phyloP scores from a whole-genome alignment of 306 rosid genomes.

The Herpetospermum pedunculosum region DNA sequence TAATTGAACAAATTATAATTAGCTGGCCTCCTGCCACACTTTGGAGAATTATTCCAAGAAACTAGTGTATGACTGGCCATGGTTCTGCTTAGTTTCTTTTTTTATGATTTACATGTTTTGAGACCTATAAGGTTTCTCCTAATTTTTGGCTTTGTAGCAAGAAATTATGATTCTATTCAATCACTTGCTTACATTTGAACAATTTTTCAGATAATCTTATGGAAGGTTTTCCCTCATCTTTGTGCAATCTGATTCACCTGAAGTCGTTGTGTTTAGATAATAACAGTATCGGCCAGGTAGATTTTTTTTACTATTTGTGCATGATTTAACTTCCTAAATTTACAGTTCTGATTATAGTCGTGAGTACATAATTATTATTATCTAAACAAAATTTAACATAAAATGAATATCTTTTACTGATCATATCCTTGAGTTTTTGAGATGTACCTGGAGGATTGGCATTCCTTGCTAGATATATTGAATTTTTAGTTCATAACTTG shows the following conservation, averaged over 20 bases:
- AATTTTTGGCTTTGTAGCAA: background rate
- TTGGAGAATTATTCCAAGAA: background rate
- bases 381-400: no score
- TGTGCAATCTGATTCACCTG: constrained; percentile 74
- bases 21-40: background rate
- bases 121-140: background rate
- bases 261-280: constrained; percentile 78
- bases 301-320: background rate
- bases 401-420: background rate
- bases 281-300: constrained; percentile 77
- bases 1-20: background rate
- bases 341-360: background rate
- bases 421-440: background rate
- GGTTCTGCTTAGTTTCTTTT: background rate
- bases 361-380: background rate
- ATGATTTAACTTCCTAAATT: constrained; percentile 1
- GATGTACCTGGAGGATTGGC: background rate
- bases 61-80: background rate
- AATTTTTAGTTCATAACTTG: background rate
- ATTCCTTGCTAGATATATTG: background rate
- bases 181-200: constrained; percentile 7
- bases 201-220: constrained; percentile 67
- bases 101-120: background rate
- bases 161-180: background rate
- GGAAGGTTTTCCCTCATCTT: constrained; percentile 69